Conservation (phyloP, 768 basidiomycete species). For the Macrolepiota fuliginosa region DNA sequence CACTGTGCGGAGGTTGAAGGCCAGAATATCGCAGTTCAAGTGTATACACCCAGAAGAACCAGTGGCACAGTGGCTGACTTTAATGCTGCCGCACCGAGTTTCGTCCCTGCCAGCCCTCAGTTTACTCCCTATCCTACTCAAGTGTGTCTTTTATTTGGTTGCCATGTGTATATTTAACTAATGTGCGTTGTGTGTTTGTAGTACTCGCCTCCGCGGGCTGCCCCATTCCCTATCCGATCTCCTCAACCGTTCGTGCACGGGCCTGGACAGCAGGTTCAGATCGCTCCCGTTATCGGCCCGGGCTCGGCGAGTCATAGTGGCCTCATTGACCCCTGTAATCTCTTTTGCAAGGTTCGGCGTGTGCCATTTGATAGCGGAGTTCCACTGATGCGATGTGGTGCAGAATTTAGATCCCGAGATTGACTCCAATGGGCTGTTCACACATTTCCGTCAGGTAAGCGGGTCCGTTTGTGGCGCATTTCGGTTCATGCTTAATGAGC, state of each 20-base stretch:
- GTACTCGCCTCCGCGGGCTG: slow-evolving; percentile 40
- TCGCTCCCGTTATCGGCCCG: slow-evolving; percentile 69
- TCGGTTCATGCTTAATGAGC: slow-evolving; percentile 16
- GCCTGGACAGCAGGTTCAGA: slow-evolving; percentile 87
- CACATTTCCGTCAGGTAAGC: slow-evolving; percentile 76
- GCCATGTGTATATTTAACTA: slow-evolving; percentile 59
- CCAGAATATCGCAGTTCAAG: slow-evolving; percentile 79
- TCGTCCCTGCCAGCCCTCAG: slow-evolving; percentile 69
- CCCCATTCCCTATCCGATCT: slow-evolving; percentile 46
- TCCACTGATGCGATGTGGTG: not conserved
- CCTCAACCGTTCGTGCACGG: slow-evolving; percentile 71
- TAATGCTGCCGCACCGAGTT: slow-evolving; percentile 70
- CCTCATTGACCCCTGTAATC: slow-evolving; percentile 85
- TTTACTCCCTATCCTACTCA: slow-evolving; percentile 61
- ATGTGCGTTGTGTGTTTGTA: slow-evolving; percentile 11
- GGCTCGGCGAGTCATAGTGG: slow-evolving; percentile 85
- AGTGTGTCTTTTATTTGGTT: slow-evolving; percentile 28
- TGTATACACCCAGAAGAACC: slow-evolving; percentile 68
- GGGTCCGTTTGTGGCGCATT: slow-evolving; percentile 4
- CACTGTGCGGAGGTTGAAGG: slow-evolving; percentile 83
- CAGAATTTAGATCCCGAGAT: slow-evolving; percentile 86
- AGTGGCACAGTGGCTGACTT: slow-evolving; percentile 60
- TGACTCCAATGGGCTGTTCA: slow-evolving; percentile 81
- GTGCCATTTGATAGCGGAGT: not conserved
- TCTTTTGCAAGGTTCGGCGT: slow-evolving; percentile 76